These are phyloP conservation scores for Juncus inflexus DNA, from an alignment of 176 grass and related monocot species.

Conservation along the genomic window DNA sequence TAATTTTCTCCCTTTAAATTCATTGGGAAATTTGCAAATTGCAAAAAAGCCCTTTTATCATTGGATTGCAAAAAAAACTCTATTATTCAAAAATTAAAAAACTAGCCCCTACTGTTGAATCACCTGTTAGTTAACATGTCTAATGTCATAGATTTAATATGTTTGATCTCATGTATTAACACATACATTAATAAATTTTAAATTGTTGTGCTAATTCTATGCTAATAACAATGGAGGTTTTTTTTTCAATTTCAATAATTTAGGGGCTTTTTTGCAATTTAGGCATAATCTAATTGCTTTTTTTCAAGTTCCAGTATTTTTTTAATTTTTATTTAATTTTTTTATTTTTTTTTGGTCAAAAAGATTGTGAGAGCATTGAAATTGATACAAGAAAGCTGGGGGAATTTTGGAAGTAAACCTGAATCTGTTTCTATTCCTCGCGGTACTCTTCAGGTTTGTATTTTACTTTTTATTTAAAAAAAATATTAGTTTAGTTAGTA, in stretches of 20 bases:
- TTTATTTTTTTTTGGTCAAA: conserved; percentile 30
- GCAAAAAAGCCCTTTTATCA: too few relatives aligned
- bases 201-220: too few relatives aligned
- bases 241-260: too few relatives aligned
- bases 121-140: too few relatives aligned
- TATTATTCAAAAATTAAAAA: too few relatives aligned
- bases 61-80: too few relatives aligned
- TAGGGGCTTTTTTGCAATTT: not conserved
- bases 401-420: conserved; percentile 64
- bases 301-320: not conserved
- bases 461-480: too few relatives aligned
- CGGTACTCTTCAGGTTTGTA: conserved; percentile 38
- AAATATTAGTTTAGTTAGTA: too few relatives aligned
- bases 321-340: conserved; percentile 8
- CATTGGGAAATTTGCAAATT: too few relatives aligned
- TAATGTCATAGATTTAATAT: not conserved
- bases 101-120: too few relatives aligned
- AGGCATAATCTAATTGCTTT: conserved; percentile 1
- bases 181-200: not conserved
- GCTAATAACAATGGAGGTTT: too few relatives aligned
- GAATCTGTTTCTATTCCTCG: conserved; percentile 90
- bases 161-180: not conserved
- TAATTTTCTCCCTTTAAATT: conserved; percentile 29
- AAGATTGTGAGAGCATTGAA: conserved; percentile 93
- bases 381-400: conserved; percentile 77